Conservation (phyloP, 257 asterid species). For the Asclepias syriaca region DNA sequence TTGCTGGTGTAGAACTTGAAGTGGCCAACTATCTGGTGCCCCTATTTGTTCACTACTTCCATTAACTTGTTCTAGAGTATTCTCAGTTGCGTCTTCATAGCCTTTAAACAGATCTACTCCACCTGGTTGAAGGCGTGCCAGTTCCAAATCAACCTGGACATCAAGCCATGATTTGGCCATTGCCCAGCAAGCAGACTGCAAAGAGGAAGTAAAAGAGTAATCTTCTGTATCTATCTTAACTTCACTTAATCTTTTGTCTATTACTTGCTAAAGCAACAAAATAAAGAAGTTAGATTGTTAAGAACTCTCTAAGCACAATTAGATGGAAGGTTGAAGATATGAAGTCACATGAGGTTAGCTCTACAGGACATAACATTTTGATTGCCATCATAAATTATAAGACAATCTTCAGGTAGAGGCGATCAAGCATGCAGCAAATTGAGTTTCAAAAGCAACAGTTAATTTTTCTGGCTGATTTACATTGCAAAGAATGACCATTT, state of each 20-base stretch:
- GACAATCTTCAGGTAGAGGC: not conserved
- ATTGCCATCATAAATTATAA: not conserved
- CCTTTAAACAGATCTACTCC: constrained; percentile 52
- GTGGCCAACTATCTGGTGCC: constrained; percentile 86
- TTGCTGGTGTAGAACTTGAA: constrained; percentile 84
- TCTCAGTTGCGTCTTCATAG: constrained; percentile 73
- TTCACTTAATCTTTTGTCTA: not conserved
- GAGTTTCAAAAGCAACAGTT: not conserved
- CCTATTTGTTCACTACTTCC: constrained; percentile 40
- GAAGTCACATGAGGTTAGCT: not conserved
- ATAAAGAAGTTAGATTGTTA: not conserved
- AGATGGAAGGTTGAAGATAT: not conserved
- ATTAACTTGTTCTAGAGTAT: constrained; percentile 59
- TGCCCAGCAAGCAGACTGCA: constrained; percentile 99
- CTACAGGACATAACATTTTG: not conserved
- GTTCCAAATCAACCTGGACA: constrained; percentile 77
- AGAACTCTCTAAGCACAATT: not conserved
- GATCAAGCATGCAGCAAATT: not conserved
- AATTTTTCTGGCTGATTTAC: not conserved
- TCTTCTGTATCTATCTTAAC: not conserved
- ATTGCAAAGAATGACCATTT: not conserved
- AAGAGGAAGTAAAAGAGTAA: constrained; percentile 13
- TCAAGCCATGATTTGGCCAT: constrained; percentile 98
- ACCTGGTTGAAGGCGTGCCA: constrained; percentile 58
- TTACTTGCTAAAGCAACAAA: not conserved